A percentile compares a stretch with the other conserved stretches of the same genome.
phyloP scores from a whole-genome alignment of 1,284 basidiomycete genomes.

The Malassezia sympodialis region DNA sequence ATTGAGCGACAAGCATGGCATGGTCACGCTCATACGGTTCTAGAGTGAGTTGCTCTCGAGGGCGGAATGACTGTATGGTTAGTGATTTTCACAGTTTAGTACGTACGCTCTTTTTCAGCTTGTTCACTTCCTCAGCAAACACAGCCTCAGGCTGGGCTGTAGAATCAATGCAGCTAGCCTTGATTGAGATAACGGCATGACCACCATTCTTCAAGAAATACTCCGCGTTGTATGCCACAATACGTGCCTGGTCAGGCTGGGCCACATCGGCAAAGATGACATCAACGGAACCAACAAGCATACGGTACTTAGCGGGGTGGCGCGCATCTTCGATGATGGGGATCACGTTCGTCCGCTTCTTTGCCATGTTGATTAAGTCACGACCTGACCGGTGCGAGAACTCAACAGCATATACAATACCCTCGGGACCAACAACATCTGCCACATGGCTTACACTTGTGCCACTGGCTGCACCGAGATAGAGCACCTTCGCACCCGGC shows the following conservation, averaged over 20 bases:
- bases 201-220: constrained; percentile 93
- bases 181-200: constrained; percentile 92
- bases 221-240: constrained; percentile 78
- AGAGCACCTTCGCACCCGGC: constrained; percentile 91
- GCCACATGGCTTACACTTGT: constrained; percentile 98
- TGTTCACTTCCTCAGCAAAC: constrained; percentile 79
- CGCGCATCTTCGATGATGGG: constrained; percentile 97
- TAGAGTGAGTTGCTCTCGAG: constrained; percentile 77
- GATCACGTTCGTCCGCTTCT: constrained; percentile 98
- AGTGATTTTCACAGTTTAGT: neutral
- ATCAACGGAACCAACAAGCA: constrained; percentile 45
- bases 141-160: constrained; percentile 79
- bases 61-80: constrained; percentile 46
- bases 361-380: constrained; percentile 98
- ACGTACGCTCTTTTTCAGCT: constrained; percentile 58
- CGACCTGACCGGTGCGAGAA: constrained; percentile 93
- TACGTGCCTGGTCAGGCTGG: constrained; percentile 84
- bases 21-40: constrained; percentile 50
- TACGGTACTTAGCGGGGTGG: constrained; percentile 55
- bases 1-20: constrained; percentile 45
- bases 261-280: constrained; percentile 81
- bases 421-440: constrained; percentile 93
- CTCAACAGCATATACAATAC: constrained; percentile 94
- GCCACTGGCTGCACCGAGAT: constrained; percentile 88
- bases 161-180: constrained; percentile 98